A percentile compares a stretch with the other conserved stretches of the same genome.
phyloP scores from a whole-genome alignment of 148 eudicot species.

The Dianthus caryophyllus region DNA sequence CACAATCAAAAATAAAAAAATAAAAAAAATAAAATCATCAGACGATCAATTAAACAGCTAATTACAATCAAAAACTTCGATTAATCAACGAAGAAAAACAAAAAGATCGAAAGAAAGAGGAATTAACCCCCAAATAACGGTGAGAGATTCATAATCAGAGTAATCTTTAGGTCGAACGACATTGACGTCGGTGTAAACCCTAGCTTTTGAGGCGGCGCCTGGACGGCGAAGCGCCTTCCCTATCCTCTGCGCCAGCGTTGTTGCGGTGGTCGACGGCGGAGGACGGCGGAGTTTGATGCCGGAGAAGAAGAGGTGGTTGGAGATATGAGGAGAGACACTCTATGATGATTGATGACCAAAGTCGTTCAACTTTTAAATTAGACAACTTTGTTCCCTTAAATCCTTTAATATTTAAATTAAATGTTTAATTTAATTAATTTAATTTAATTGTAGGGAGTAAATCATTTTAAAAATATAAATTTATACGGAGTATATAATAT shows the following conservation, averaged over 20 bases:
- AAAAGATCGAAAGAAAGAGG: not conserved
- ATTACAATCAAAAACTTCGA: not conserved
- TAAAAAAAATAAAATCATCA: not conserved
- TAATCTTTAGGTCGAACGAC: slow-evolving; percentile 82
- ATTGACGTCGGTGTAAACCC: slow-evolving; percentile 82
- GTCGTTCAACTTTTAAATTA: no score
- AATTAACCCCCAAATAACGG: slow-evolving; percentile 93
- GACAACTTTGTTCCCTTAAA: no score
- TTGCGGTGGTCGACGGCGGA: no score
- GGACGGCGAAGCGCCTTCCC: slow-evolving; percentile 81
- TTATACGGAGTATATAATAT: no score
- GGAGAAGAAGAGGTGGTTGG: no score
- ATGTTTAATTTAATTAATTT: no score
- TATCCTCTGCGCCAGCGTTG: slow-evolving; percentile 81
- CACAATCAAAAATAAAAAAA: not conserved
- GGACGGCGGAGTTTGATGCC: no score
- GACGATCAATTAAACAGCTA: not conserved
- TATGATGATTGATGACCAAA: no score
- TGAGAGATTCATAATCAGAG: slow-evolving; percentile 85
- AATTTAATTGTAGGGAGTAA: no score
- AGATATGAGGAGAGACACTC: no score
- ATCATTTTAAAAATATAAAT: no score
- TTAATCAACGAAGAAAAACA: not conserved
- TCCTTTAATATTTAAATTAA: no score
- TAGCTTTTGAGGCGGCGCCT: slow-evolving; percentile 82